Conservation (phyloP, 352 stramenopile species). For the Peronospora farinosa region DNA sequence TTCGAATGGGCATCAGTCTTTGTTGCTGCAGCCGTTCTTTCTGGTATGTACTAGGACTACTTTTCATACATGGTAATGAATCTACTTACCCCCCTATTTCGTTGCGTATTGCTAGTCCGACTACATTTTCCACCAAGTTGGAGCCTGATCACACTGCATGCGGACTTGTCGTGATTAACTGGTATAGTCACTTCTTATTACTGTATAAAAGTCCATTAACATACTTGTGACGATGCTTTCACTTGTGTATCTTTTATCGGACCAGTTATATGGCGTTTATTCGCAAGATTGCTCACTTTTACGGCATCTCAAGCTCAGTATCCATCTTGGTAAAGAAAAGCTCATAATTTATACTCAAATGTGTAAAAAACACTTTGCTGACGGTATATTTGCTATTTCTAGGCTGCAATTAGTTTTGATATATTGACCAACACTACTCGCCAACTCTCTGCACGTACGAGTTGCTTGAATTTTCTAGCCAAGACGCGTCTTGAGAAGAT, state of each 20-base stretch:
- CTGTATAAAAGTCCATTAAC: not conserved
- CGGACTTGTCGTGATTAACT: slow-evolving; percentile 22
- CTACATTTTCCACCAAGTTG: slow-evolving; percentile 2
- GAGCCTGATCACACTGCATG: slow-evolving; percentile 8
- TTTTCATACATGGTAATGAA: not conserved
- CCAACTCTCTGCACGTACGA: not conserved
- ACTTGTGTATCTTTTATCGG: no score
- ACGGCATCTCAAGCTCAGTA: slow-evolving; percentile 17
- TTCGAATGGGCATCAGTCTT: slow-evolving; percentile 17
- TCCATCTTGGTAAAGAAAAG: slow-evolving; percentile 11
- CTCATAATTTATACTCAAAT: no score
- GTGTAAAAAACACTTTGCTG: not conserved
- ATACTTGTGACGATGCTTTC: no score
- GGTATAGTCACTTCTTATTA: slow-evolving; percentile 4
- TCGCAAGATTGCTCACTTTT: slow-evolving; percentile 29
- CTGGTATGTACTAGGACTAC: slow-evolving; percentile 10
- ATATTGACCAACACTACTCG: not conserved
- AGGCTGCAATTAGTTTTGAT: not conserved
- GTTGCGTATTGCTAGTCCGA: slow-evolving; percentile 6
- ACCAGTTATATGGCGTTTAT: slow-evolving; percentile 35
- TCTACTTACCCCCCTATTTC: not conserved
- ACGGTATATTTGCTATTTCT: not conserved
- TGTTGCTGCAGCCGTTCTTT: slow-evolving; percentile 28
- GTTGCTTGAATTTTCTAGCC: not conserved
- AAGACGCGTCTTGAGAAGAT: slow-evolving; percentile 1